Base-by-base conservation (phyloP, 2,329 filamentous ascomycete species). In the Aspergillus fumigatiaffinis region DNA sequence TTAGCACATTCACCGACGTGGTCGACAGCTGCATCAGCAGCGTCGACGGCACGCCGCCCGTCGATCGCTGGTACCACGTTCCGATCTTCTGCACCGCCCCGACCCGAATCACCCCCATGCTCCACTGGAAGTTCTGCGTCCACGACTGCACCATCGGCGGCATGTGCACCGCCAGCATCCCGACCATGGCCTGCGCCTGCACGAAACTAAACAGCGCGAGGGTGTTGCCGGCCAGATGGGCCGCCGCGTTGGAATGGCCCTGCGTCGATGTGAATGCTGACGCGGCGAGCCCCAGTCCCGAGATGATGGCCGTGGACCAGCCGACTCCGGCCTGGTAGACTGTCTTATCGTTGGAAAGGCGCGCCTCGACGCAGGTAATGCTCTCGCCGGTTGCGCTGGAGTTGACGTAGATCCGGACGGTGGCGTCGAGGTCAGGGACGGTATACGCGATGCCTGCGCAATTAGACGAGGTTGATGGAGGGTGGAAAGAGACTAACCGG, bases 101-200 rank as follows among this genome's bases (percentile, higher is more conserved):
- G 35, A 96, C 83, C 52, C 84, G 84, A 67, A 97, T 95, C 67
- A 97, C 91, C 65, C 92, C 93, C 90, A 97, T 94, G 68, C 89
- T 94, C 92, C 92, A 97, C 71, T 95, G 90, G 77, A 97, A 96
- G 76, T 97, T 92, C 77, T 96, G 92, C 2, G 92, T 96, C 92
- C 93, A 97, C 0, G 92, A 84, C 68, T 89, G 84, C 52, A 95
- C 92, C 59, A 96, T 90, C 0, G 92, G 92, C 6, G 93, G 93
- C 53, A 96, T 83, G 46, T 82, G 81, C 6, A 96, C 88, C n/a
- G 88, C 84, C 52, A 87, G 90, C 75, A 96, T 87, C 60, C 92
- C 92, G 66, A 96, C 81, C 75, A 97, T 91, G 32, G 92, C 92
- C 76, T 96, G 92, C 3, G 90, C 86, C 76, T 97, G 93, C 82